Percentiles rank a stretch among this genome's conserved stretches.
Conservation (phyloP, 129 eudicot genomes). For the Lonicera japonica region DNA sequence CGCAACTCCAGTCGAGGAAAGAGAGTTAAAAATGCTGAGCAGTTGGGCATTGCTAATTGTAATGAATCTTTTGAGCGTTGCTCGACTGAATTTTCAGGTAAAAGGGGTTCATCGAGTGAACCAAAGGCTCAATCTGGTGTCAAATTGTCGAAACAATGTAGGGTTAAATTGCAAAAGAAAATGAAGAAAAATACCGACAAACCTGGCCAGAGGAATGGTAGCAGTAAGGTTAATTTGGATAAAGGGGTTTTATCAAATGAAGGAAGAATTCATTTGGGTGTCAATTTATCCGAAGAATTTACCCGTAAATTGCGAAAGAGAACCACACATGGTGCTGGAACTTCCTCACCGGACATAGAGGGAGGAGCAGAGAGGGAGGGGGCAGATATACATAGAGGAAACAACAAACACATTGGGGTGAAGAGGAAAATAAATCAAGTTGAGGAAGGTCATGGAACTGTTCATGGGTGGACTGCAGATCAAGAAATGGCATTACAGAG, state of each 20-base stretch:
- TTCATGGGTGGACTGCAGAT: constrained; percentile 65
- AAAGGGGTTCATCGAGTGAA: not conserved
- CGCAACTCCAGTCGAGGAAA: constrained; percentile 18
- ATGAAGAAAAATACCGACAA: not conserved
- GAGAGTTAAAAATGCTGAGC: constrained; percentile 4
- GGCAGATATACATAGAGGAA: constrained; percentile 7
- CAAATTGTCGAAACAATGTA: not conserved
- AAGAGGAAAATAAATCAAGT: constrained; percentile 52
- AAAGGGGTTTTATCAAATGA: constrained; percentile 4
- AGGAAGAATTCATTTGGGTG: constrained; percentile 3
- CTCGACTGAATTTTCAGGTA: constrained; percentile 3
- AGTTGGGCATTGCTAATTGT: too few relatives aligned
- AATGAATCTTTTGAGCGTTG: too few relatives aligned
- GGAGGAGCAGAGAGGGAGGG: too few relatives aligned
- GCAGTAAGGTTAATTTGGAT: not conserved
- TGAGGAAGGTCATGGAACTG: constrained; percentile 10
- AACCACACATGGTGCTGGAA: not conserved
- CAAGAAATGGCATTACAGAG: constrained; percentile 68
- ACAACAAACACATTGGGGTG: constrained; percentile 25
- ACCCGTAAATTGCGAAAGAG: constrained; percentile 10
- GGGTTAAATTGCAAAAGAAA: not conserved
- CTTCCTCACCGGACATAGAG: not conserved
- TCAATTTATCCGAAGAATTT: constrained; percentile 10
- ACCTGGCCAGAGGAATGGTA: too few relatives aligned
- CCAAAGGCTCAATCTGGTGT: too few relatives aligned